A percentile compares a stretch with the other conserved stretches of the same genome.
These are phyloP conservation scores for Sclerotinia spermophila DNA, from an alignment of 2,329 filamentous ascomycete genomes.

Conservation along the genomic window DNA sequence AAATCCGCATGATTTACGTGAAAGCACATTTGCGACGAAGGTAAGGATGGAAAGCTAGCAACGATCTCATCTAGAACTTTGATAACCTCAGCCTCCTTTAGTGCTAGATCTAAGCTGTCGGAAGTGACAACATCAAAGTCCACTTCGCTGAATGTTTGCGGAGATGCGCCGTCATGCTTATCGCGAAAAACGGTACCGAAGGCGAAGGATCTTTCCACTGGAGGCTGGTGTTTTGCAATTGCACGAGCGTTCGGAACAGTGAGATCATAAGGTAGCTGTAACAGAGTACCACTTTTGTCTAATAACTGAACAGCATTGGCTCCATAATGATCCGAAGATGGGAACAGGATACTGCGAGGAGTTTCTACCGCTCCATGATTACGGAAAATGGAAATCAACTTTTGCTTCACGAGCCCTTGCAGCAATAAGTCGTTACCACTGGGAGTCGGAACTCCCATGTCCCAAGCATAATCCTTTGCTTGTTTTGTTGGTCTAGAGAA, in stretches of 20 bases:
- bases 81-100: conserved; percentile 90
- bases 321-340: conserved; percentile 74
- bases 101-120: conserved; percentile 72
- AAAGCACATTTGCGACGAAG: conserved; percentile 74
- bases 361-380: conserved; percentile 85
- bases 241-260: conserved; percentile 84
- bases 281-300: conserved; percentile 77
- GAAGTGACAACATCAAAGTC: conserved; percentile 95
- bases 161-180: conserved; percentile 72
- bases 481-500: conserved; percentile 70
- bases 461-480: conserved; percentile 78
- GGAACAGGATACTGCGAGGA: conserved; percentile 72
- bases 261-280: conserved; percentile 92
- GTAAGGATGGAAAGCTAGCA: conserved; percentile 71
- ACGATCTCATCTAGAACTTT: conserved; percentile 94
- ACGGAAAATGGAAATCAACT: conserved; percentile 74
- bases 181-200: conserved; percentile 89
- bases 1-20: conserved; percentile 86
- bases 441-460: conserved; percentile 58
- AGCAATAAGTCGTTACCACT: conserved; percentile 61
- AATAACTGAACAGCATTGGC: conserved; percentile 74
- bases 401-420: conserved; percentile 69
- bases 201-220: conserved; percentile 72
- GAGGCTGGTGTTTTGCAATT: conserved; percentile 68
- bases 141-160: conserved; percentile 78